Base-by-base conservation (phyloP, 2,329 filamentous ascomycete species). In the Xylaria multiplex region DNA sequence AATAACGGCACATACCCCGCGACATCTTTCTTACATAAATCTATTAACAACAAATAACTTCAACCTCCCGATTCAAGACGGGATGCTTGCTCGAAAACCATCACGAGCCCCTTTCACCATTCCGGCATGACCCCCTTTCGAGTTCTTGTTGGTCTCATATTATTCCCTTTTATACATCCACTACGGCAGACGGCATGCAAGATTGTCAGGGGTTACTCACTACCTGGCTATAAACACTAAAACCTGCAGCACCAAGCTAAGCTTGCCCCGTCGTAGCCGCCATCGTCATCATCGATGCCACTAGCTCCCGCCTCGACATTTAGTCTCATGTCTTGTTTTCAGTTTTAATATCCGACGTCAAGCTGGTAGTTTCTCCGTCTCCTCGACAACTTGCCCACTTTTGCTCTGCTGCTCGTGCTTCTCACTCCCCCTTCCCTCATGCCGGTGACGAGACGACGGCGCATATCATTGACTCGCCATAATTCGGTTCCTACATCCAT, bases 231-330 rank as follows among this genome's bases (percentile, higher is more conserved):
- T 8, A 13, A 2, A 37, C 35, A 13, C 35, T 37, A 19, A 32
- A 40, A 40, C 46, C 54, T 37, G 22, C 24, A 16, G 27, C 27
- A 32, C 37, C 35, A n/a, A 61, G 42, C 62, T 53, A 53, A 53
- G 53, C 48, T 46, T 37, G 46, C 43, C 55, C 56, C 60, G 55
- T 60, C 24, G 52, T 42, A 57, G 65, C 69, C 65, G 67, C 70
- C 63, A 69, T 70, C 70, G 69, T 72, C 72, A 71, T 73, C 64
- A 70, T 59, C 37, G 24, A 62, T 63, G 30, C 62, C 49, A 49
- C 59, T 62, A 59, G 54, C 43, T 62, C 42, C 46, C 13, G 45
- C 63, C 19, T 65, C 22, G 30, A 19, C 49, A n/a, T 45, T 24
- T 57, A 59, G 52, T 42, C 19, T 53, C 53, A 22, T 62, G 24